Conservation (phyloP, 1,284 basidiomycete species). For the Takashimella koratensis region DNA sequence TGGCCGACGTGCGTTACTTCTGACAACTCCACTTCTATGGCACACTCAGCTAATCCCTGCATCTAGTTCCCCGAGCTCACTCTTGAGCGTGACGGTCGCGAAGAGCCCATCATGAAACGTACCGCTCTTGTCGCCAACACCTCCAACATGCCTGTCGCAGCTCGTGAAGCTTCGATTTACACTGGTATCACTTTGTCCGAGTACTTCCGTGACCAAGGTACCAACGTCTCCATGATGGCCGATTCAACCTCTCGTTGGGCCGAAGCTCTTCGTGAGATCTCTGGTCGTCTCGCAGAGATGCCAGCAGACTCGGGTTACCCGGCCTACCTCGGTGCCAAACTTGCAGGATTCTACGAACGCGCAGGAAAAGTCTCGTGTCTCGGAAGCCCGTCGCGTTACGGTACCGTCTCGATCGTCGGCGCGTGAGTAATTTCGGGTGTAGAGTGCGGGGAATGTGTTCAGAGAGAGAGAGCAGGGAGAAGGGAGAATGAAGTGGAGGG, state of each 20-base stretch:
- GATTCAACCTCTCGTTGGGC: conserved; percentile 99
- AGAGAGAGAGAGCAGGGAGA: neutral
- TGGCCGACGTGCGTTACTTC: conserved; percentile 76
- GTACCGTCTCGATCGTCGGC: conserved; percentile 97
- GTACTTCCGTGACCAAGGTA: conserved; percentile 99
- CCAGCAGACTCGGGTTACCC: conserved; percentile 99
- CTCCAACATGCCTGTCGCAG: conserved; percentile 99
- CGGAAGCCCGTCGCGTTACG: conserved; percentile 81
- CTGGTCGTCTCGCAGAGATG: conserved; percentile 99
- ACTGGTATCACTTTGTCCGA: conserved; percentile 99
- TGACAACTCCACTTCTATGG: too few relatives aligned
- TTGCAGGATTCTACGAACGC: conserved; percentile 98
- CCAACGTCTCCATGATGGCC: conserved; percentile 99
- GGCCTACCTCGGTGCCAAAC: conserved; percentile 92
- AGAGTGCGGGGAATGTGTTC: neutral
- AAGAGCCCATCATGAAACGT: conserved; percentile 99
- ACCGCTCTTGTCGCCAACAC: conserved; percentile 99
- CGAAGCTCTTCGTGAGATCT: conserved; percentile 98
- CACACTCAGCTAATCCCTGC: too few relatives aligned
- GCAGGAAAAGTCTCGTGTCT: conserved; percentile 95
- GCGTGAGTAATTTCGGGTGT: conserved; percentile 78
- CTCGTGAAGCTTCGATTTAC: conserved; percentile 99
- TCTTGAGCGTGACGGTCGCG: conserved; percentile 80
- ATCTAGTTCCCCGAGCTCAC: conserved; percentile 88
- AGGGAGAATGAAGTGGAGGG: too few relatives aligned